A percentile compares a stretch with the other conserved stretches of the same genome.
Conservation (phyloP, 257 asterid species). For the Schizonepeta tenuifolia region DNA sequence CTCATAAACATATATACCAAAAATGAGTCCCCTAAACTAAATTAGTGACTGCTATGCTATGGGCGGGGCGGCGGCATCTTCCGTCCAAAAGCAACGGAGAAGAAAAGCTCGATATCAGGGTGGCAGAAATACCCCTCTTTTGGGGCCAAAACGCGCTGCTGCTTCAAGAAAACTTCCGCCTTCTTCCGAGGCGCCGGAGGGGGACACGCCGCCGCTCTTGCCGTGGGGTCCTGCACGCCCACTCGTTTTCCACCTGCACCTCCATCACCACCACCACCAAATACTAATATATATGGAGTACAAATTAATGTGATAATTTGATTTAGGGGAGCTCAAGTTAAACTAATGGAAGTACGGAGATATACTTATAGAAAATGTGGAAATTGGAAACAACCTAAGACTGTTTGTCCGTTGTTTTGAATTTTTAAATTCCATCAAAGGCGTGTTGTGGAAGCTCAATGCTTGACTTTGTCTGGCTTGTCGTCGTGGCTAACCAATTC, state of each 20-base stretch:
- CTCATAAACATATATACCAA: no score
- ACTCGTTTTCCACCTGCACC: slow-evolving; percentile 2
- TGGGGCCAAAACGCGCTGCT: slow-evolving; percentile 6
- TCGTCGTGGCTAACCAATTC: not conserved
- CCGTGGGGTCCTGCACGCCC: slow-evolving; percentile 32
- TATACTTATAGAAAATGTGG: not conserved
- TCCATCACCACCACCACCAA: not conserved
- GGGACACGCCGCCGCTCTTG: slow-evolving; percentile 24
- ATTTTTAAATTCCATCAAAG: not conserved
- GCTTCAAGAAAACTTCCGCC: not conserved
- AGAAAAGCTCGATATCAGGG: slow-evolving; percentile 37
- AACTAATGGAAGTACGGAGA: not conserved
- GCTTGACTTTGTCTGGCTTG: not conserved
- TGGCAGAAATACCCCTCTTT: slow-evolving; percentile 30
- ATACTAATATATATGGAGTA: no score
- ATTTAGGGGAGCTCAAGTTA: not conserved
- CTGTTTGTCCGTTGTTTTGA: not conserved
- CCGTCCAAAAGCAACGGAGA: slow-evolving; percentile 15
- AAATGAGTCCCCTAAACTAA: not conserved
- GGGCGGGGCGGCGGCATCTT: not conserved
- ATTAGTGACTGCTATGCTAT: not conserved
- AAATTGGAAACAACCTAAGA: not conserved
- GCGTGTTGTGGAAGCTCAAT: slow-evolving; percentile 30
- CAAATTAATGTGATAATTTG: not conserved
- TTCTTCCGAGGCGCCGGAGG: slow-evolving; percentile 38